These are phyloP conservation scores for Penicillium taxi DNA, from an alignment of 495 filamentous ascomycete genomes.

Conservation along the genomic window DNA sequence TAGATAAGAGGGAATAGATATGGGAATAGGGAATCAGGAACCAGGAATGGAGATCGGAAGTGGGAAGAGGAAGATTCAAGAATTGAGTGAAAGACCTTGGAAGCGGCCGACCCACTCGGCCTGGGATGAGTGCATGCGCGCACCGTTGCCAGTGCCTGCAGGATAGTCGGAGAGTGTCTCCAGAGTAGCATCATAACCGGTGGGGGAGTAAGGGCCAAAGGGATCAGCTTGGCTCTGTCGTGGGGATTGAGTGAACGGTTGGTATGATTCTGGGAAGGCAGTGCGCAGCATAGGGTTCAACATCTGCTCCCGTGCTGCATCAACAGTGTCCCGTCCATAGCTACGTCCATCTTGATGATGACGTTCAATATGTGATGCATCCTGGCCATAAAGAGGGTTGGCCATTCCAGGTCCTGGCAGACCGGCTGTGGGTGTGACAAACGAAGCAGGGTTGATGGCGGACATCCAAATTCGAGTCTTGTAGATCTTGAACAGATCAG, in stretches of 20 bases:
- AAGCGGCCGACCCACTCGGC: slow-evolving; percentile 41
- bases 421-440: slow-evolving; percentile 66
- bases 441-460: slow-evolving; percentile 94
- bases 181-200: slow-evolving; percentile 24
- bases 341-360: slow-evolving; percentile 28
- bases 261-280: slow-evolving; percentile 32
- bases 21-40: not conserved
- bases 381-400: slow-evolving; percentile 31
- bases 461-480: slow-evolving; percentile 99
- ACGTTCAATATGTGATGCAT: slow-evolving; percentile 25
- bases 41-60: not conserved
- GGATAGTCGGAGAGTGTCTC: slow-evolving; percentile 34
- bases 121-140: slow-evolving; percentile 31
- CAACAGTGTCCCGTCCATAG: slow-evolving; percentile 27
- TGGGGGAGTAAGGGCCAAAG: slow-evolving; percentile 28
- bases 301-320: slow-evolving; percentile 25
- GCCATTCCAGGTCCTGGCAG: slow-evolving; percentile 40
- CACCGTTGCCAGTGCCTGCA: slow-evolving; percentile 12
- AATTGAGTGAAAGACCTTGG: slow-evolving; percentile 46
- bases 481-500: slow-evolving; percentile 96
- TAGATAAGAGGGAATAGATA: not conserved
- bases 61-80: slow-evolving; percentile 14
- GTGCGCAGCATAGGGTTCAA: slow-evolving; percentile 28
- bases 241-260: slow-evolving; percentile 24
- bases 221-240: slow-evolving; percentile 29